These are phyloP conservation scores for Lantana camara DNA, from an alignment of 257 asterid genomes.

Conservation along the genomic window DNA sequence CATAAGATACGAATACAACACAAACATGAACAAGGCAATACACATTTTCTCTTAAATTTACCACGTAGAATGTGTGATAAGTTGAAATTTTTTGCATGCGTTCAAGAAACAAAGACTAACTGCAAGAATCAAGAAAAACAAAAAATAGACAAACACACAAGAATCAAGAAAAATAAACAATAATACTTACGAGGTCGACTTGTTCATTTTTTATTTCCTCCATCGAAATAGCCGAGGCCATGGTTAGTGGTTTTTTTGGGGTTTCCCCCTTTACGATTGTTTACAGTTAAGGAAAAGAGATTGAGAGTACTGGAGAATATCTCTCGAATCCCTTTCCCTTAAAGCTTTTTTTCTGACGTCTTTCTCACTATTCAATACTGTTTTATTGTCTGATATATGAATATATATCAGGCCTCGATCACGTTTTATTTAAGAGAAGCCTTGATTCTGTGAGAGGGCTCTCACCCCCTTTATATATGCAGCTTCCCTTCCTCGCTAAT, in stretches of 20 bases:
- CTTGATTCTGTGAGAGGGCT: not conserved
- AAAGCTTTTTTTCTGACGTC: not conserved
- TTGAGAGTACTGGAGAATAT: slow-evolving; percentile 29
- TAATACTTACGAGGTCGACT: slow-evolving; percentile 60
- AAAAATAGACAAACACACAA: too few relatives aligned
- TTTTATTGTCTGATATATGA: not conserved
- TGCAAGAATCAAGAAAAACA: too few relatives aligned
- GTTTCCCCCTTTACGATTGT: not conserved
- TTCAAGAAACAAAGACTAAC: not conserved
- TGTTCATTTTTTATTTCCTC: slow-evolving; percentile 66
- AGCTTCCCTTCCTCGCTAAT: too few relatives aligned
- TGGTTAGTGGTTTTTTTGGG: slow-evolving; percentile 19
- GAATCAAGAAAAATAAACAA: not conserved
- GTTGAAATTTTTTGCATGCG: not conserved
- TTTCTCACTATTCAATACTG: not conserved
- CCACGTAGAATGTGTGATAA: too few relatives aligned
- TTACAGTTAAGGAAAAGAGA: slow-evolving; percentile 41
- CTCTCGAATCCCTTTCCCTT: slow-evolving; percentile 39
- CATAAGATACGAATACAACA: too few relatives aligned
- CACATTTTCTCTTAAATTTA: too few relatives aligned
- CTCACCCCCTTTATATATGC: not conserved
- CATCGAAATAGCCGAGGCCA: slow-evolving; percentile 49
- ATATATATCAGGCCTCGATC: not conserved
- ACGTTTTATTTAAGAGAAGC: too few relatives aligned
- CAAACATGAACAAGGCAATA: too few relatives aligned